Base-by-base conservation (phyloP, 2,329 filamentous ascomycete species). In the Clarireedia paspali region DNA sequence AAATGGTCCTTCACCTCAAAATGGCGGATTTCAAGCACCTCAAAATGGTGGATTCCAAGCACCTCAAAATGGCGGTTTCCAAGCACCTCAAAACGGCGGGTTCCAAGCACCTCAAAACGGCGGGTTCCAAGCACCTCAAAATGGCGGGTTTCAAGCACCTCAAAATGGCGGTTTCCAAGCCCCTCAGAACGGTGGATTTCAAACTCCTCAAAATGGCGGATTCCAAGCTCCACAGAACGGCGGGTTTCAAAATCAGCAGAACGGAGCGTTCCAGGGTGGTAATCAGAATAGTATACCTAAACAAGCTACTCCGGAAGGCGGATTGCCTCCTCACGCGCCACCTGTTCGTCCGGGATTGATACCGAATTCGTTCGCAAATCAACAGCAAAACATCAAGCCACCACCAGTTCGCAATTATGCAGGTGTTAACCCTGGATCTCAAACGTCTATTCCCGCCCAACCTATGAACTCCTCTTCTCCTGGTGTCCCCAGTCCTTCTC, bases 261-360 rank as follows among this genome's bases (percentile, higher is more conserved):
- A 61, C 36, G 55, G 36, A 49, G 56, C 53, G 9, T 57, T 48
- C 15, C 58, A 50, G 46, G 60, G 48, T 6, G 39, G 6, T n/a
- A 50, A 44, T 53, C 54, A 60, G n/a, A 66, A 62, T 50, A 58
- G 55, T 51, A 56, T 62, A 60, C 64, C 63, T 34, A 59, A 45
- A 45, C 57, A 60, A 53, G 44, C 64, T 57, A 47, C 36, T 15
- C 47, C 49, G 12, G 52, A 52, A 36, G 61, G 82, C 62, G 65
- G 66, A n/a, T 67, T 83, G 2, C 79, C 81, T 23, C 78, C 78
- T 26, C 84, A 87, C 61, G 83, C 84, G 2, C 73, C 78, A 4
- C 84, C 84, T 1, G 74, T 87, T 36, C 80, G 84, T 12, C 77
- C 83, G 5, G 85, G 84, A 6, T 72, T 82, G 52, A 82, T 84